These are phyloP conservation scores for Aspergillus sp. DNA, from an alignment of 2,329 filamentous ascomycete genomes.

Conservation along the genomic window DNA sequence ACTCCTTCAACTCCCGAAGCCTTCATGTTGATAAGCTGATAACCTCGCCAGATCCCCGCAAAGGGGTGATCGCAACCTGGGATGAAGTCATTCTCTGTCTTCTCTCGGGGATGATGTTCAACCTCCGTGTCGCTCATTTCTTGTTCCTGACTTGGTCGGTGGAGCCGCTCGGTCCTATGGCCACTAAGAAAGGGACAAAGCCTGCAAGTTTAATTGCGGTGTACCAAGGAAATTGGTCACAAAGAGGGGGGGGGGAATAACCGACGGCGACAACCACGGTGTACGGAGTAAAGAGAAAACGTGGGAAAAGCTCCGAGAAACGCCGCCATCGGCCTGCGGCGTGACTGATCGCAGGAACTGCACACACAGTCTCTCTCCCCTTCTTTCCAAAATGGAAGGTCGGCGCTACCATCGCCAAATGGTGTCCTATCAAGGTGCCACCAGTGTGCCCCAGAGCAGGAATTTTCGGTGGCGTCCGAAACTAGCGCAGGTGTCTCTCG, in stretches of 20 bases:
- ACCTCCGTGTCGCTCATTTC: slow-evolving; percentile 15
- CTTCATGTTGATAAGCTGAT: not conserved
- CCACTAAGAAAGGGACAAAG: not conserved
- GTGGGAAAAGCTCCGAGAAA: slow-evolving; percentile 1
- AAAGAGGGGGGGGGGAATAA: not conserved
- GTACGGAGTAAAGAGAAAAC: not conserved
- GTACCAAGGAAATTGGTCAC: slow-evolving; percentile 1
- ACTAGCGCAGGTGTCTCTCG: slow-evolving; percentile 7
- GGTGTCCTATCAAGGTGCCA: not conserved
- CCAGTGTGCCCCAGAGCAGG: not conserved
- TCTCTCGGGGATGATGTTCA: slow-evolving; percentile 10
- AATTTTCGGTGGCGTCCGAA: slow-evolving; percentile 8
- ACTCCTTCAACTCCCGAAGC: not conserved
- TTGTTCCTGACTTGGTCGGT: slow-evolving; percentile 18
- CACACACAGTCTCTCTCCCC: not conserved
- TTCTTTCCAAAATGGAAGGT: not conserved
- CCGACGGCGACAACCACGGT: too few species aligned
- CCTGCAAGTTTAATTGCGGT: slow-evolving; percentile 1
- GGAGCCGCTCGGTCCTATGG: slow-evolving; percentile 9
- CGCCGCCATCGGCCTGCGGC: not conserved
- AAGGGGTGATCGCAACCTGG: slow-evolving; percentile 10
- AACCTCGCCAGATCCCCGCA: slow-evolving; percentile 4
- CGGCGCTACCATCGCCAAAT: not conserved
- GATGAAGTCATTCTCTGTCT: slow-evolving; percentile 17
- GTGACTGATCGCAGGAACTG: not conserved